A percentile compares a stretch with the other conserved stretches of the same genome.
These are phyloP conservation scores for Colletotrichum musae DNA, from an alignment of 2,329 filamentous ascomycete genomes.

Conservation along the genomic window DNA sequence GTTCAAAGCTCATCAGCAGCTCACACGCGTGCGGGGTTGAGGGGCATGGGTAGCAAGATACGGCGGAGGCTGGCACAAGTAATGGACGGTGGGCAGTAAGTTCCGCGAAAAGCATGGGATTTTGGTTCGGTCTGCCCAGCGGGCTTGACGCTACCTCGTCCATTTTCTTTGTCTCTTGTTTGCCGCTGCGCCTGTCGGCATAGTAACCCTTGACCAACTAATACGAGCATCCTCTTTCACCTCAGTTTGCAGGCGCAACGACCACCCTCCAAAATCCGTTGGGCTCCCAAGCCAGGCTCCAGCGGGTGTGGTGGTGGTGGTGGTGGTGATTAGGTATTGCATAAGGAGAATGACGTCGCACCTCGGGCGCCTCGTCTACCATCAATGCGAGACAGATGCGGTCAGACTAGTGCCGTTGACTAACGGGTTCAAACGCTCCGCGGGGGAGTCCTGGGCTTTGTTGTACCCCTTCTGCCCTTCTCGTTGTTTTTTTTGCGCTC, in stretches of 20 bases:
- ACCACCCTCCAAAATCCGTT: constrained; percentile 1
- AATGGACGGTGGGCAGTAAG: constrained; percentile 22
- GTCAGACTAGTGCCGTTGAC: constrained; percentile 27
- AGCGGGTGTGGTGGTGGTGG: background rate
- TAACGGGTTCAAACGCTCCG: constrained; percentile 22
- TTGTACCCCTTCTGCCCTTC: background rate
- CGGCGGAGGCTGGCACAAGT: constrained; percentile 14
- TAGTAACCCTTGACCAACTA: background rate
- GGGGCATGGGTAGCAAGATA: constrained; percentile 5
- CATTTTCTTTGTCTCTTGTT: constrained; percentile 15
- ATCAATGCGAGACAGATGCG: constrained; percentile 40
- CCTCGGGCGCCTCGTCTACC: constrained; percentile 31
- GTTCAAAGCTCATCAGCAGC: background rate
- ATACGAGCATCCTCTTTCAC: background rate
- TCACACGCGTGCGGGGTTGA: background rate
- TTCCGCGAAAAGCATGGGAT: constrained; percentile 16
- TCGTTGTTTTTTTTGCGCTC: background rate
- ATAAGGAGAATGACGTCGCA: constrained; percentile 38
- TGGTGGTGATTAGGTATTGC: constrained; percentile 5
- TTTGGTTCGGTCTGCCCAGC: constrained; percentile 27
- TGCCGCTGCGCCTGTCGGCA: constrained; percentile 14
- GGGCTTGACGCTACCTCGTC: background rate
- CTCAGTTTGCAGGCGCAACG: constrained; percentile 14
- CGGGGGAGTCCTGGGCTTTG: constrained; percentile 17
- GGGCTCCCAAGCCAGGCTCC: background rate